Evolutionary conservation across 495 filamentous ascomycete species (phyloP), one percentile per base, ranked within the genome.

Genomic region (Talaromyces borbonicus): DNA sequence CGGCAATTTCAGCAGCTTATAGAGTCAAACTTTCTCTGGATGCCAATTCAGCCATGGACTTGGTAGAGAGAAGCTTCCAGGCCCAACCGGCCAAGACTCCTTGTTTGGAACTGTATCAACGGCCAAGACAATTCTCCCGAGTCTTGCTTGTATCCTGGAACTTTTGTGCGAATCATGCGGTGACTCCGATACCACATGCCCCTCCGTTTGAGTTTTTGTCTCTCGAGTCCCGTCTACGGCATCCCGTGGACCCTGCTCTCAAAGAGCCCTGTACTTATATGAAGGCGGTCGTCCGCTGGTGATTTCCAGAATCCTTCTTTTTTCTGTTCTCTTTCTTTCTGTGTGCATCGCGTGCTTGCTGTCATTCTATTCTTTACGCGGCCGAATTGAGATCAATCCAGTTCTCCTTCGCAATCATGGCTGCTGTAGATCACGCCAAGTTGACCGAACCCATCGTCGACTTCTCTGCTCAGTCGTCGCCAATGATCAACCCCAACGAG

Each of bases 401-500:
- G n/a, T 27, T n/a, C 16, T n/a, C 41, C 22, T 16, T 20, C 41
- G 19, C 27, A 22, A 29, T 16, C 35, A 38, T 43, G 41, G 41
- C 41, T 27, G 41, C n/a, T n/a, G n/a, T n/a, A n/a, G n/a, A 43
- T 19, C 41, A 43, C 29, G 41, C n/a, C 41, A 43, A 43, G 22
- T 43, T 43, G 15, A 12, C 29, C 41, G 27, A 29, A 5, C 25
- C 41, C 41, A 15, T 31, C 24, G 41, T 43, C 16, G 41, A 43
- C 7, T 43, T 30, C 41, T 43, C 41, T 7, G 41, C 41, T 1
- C 11, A 30, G 16, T 18, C 41, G 12, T 43, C 41, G 19, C 41
- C 41, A 9, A 18, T 19, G 8, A 43, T 43, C 16, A 36, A 89
- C 51, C 82, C 84, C 24, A 81, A 84, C 50, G 83, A 87, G 57